A percentile compares a stretch with the other conserved stretches of the same genome.
phyloP scores from a whole-genome alignment of 345 rosid species.

The Lumnitzera racemosa region DNA sequence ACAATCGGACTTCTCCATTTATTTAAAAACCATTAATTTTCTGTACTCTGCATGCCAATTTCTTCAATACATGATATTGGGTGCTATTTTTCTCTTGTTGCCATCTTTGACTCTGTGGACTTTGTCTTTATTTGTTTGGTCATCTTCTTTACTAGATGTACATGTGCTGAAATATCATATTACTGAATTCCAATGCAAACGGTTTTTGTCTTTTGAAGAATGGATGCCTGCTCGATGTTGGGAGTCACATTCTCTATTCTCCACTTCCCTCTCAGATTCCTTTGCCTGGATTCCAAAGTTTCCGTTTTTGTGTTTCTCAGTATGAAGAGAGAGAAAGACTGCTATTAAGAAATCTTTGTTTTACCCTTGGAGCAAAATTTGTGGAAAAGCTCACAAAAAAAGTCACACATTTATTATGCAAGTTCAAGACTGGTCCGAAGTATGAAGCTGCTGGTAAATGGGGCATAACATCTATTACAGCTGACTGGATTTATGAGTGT shows the following conservation, averaged over 20 bases:
- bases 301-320: slow-evolving; percentile 79
- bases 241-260: slow-evolving; percentile 76
- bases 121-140: too few species aligned
- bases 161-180: slow-evolving; percentile 5
- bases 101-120: too few species aligned
- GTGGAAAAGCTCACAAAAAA: slow-evolving; percentile 53
- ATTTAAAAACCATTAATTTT: too few species aligned
- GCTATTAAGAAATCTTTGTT: slow-evolving; percentile 73
- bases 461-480: slow-evolving; percentile 55
- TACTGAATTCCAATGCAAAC: slow-evolving; percentile 13
- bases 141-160: too few species aligned
- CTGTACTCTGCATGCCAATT: too few species aligned
- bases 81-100: too few species aligned
- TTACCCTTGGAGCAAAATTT: slow-evolving; percentile 74
- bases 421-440: slow-evolving; percentile 61
- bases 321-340: slow-evolving; percentile 64
- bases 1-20: too few species aligned
- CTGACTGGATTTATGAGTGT: slow-evolving; percentile 89
- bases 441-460: slow-evolving; percentile 73
- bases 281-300: slow-evolving; percentile 68
- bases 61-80: too few species aligned
- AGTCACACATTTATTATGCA: slow-evolving; percentile 86
- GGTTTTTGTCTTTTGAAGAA: slow-evolving; percentile 44
- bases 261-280: slow-evolving; percentile 85
- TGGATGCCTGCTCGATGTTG: slow-evolving; percentile 72